A percentile compares a stretch with the other conserved stretches of the same genome.
These are phyloP conservation scores for Termitomyces sp. DNA, from an alignment of 768 basidiomycete species.

Conservation along the genomic window DNA sequence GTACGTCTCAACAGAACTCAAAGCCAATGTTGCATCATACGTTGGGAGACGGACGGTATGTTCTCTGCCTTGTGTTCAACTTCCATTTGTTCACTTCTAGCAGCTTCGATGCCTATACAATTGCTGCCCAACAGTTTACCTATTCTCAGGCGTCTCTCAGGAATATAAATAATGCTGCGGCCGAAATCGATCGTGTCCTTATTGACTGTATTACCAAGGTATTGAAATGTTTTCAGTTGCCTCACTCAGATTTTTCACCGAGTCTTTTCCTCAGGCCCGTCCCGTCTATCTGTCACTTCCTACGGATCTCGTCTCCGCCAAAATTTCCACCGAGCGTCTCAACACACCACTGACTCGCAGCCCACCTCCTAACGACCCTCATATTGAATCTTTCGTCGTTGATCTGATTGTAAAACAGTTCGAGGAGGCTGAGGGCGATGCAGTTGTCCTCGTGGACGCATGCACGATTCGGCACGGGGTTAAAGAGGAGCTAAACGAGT, in stretches of 20 bases:
- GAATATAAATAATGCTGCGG: neutral
- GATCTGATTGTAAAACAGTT: neutral
- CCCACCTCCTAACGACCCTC: neutral
- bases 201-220: neutral
- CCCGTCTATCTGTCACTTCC: neutral
- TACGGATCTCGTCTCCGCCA: neutral
- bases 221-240: neutral
- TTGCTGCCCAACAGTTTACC: neutral
- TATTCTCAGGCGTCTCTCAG: neutral
- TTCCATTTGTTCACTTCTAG: neutral
- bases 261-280: neutral
- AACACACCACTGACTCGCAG: neutral
- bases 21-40: conserved; percentile 2
- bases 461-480: neutral
- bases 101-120: neutral
- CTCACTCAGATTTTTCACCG: neutral
- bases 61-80: neutral
- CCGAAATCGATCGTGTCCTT: neutral
- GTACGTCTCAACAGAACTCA: neutral
- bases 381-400: neutral
- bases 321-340: neutral
- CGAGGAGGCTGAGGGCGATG: neutral
- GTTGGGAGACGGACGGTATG: conserved; percentile 1
- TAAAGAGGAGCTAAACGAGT: neutral
- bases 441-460: neutral